Evolutionary conservation across 345 rosid genomes (phyloP).

Genomic region (Heritiera fomes): DNA sequence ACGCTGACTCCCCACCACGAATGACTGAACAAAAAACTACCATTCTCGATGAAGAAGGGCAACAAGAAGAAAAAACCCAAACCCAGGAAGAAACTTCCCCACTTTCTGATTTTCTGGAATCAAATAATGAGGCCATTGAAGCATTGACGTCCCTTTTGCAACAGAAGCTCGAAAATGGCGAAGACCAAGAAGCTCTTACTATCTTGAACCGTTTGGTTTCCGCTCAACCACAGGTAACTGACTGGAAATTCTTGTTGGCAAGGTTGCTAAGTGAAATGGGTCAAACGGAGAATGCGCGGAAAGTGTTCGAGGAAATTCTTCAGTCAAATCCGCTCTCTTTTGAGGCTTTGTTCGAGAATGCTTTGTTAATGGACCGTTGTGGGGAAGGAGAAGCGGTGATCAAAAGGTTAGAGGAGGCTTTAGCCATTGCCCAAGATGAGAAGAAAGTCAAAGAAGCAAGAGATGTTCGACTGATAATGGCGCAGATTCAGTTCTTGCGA

Average conservation of each 20-base stretch:
- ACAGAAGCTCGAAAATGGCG: conserved; percentile 72
- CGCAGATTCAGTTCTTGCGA: conserved; percentile 79
- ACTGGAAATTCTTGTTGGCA: conserved; percentile 81
- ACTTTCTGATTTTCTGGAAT: conserved; percentile 47
- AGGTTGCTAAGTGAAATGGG: conserved; percentile 63
- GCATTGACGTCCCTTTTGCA: conserved; percentile 59
- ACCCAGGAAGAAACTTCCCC: conserved; percentile 29
- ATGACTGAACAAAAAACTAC: conserved; percentile 34
- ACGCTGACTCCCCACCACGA: conserved; percentile 55
- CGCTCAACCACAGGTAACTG: conserved; percentile 58
- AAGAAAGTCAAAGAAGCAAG: conserved; percentile 67
- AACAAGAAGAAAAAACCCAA: conserved; percentile 17
- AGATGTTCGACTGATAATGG: conserved; percentile 82
- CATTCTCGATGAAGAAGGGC: conserved; percentile 18
- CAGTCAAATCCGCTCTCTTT: conserved; percentile 64
- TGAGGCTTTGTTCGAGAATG: conserved; percentile 91
- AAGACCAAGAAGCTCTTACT: conserved; percentile 64
- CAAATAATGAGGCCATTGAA: conserved; percentile 52
- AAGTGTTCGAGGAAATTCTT: conserved; percentile 84
- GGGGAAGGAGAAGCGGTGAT: conserved; percentile 64
- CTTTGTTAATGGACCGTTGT: conserved; percentile 70
- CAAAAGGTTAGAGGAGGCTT: conserved; percentile 70
- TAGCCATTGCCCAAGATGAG: conserved; percentile 57
- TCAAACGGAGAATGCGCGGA: conserved; percentile 59
- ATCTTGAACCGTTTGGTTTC: conserved; percentile 47